Percentiles rank a stretch among this genome's conserved stretches.
Evolutionary conservation across 345 rosid genomes (phyloP).

Genomic region (Conringia planisiliqua): DNA sequence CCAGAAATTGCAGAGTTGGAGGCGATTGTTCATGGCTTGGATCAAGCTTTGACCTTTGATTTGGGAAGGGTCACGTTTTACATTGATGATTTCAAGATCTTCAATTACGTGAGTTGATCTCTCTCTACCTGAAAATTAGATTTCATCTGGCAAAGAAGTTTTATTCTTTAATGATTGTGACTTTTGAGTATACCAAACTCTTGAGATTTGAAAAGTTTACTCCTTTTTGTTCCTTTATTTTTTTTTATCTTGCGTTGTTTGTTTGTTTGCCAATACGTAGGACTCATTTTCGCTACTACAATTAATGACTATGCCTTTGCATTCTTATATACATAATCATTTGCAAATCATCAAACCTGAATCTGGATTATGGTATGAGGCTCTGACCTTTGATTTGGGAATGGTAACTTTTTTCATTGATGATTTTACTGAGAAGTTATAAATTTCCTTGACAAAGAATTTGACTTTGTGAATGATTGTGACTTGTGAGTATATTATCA

Average conservation of each 20-base stretch:
- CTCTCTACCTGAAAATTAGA: background rate
- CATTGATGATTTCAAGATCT: constrained; percentile 39
- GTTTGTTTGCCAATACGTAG: background rate
- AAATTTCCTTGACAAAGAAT: background rate
- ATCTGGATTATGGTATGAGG: constrained; percentile 24
- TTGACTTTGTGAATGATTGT: background rate
- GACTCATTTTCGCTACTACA: background rate
- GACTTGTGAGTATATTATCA: background rate
- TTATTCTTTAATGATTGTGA: background rate
- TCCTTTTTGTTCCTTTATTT: background rate
- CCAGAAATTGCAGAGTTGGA: constrained; percentile 39
- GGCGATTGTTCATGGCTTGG: constrained; percentile 62
- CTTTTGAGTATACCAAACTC: background rate
- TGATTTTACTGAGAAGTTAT: background rate
- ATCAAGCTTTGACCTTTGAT: constrained; percentile 55
- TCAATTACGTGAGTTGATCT: constrained; percentile 48
- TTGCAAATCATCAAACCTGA: background rate
- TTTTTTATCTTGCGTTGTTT: background rate
- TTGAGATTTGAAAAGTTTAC: background rate
- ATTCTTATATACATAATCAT: background rate
- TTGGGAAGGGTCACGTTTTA: constrained; percentile 44
- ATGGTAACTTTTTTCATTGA: constrained; percentile 36
- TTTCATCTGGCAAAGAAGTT: background rate
- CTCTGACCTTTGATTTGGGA: constrained; percentile 51
- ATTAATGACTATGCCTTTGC: too few relatives aligned